Conservation (phyloP, 73 alveolate species). For the Paramecium primaurelia region DNA sequence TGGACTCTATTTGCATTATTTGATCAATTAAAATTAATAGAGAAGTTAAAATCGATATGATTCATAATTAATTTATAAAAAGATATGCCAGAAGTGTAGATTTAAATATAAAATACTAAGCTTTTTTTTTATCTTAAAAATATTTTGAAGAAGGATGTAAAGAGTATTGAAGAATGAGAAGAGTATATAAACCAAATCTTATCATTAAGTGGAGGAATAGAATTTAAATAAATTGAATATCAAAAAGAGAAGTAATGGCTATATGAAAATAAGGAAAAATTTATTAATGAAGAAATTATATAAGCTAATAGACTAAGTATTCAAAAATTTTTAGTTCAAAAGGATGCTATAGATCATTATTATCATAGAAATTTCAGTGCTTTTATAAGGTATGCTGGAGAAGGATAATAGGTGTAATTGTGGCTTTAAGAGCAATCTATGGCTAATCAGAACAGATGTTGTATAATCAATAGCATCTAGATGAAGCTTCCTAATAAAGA, state of each 20-base stretch:
- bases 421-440: slow-evolving; percentile 70
- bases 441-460: slow-evolving; percentile 60
- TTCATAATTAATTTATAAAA: neutral
- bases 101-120: neutral
- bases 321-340: slow-evolving; percentile 52
- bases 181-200: slow-evolving; percentile 64
- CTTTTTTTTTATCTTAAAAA: neutral
- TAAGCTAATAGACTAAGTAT: slow-evolving; percentile 67
- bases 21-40: neutral
- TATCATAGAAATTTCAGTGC: slow-evolving; percentile 73
- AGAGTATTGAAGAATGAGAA: slow-evolving; percentile 55
- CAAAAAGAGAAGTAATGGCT: slow-evolving; percentile 82
- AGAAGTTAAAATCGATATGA: neutral
- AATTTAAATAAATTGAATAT: slow-evolving; percentile 74
- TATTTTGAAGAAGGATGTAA: neutral
- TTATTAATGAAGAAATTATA: slow-evolving; percentile 58
- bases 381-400: slow-evolving; percentile 82
- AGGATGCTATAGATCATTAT: slow-evolving; percentile 76
- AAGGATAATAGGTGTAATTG: slow-evolving; percentile 72
- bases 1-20: slow-evolving; percentile 25
- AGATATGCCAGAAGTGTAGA: slow-evolving; percentile 9
- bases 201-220: slow-evolving; percentile 73
- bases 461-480: slow-evolving; percentile 83
- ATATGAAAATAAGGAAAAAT: slow-evolving; percentile 71
- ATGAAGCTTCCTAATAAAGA: slow-evolving; percentile 72